Base-by-base conservation (phyloP, 2,329 filamentous ascomycete genomes). In the Zasmidium angulare region DNA sequence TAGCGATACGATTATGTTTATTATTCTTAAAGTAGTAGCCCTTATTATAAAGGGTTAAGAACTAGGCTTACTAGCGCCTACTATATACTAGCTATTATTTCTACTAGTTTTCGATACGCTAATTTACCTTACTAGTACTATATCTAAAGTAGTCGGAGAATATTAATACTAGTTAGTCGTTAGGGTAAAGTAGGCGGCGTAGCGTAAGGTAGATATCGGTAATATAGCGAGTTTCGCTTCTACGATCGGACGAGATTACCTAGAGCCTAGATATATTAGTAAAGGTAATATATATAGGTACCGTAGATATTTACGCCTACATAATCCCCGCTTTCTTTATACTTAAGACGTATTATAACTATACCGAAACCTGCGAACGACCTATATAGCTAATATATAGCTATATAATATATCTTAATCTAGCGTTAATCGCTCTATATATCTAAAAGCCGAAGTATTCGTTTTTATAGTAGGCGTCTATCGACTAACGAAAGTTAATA, bases 81-180 rank as follows among this genome's bases (percentile, higher is more conserved):
- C 47, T 23, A 21, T 50, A n/a, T 50, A 50, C 21, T 50, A 50
- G n/a, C 47, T n/a, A n/a, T n/a, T n/a, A n/a, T n/a, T n/a, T 20
- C 47, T 50, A 50, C 47, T 50, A 50, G 11, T 7, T 50, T 21
- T 50, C 24, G 24, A 50, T 50, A 20, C 47, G 12, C 21, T 50
- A 50, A 23, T 50, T 50, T 50, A 50, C 24, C 21, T 23, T 50
- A 50, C 47, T 50, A 7, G 21, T 50, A 21, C 29, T 36, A n/a
- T n/a, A n/a, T n/a, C n/a, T n/a, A n/a, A n/a, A n/a, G n/a, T n/a
- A n/a, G n/a, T n/a, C n/a, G n/a, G 24, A 22, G 24, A 36, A 36
- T 36, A 36, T 36, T 36, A 36, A 14, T 7, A 36, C 7, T 36
- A 36, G 29, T 36, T 24, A 19, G 19, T 50, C 47, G 47, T 23